Base-by-base conservation (phyloP, 345 rosid species). In the Anastatica hierochuntica region DNA sequence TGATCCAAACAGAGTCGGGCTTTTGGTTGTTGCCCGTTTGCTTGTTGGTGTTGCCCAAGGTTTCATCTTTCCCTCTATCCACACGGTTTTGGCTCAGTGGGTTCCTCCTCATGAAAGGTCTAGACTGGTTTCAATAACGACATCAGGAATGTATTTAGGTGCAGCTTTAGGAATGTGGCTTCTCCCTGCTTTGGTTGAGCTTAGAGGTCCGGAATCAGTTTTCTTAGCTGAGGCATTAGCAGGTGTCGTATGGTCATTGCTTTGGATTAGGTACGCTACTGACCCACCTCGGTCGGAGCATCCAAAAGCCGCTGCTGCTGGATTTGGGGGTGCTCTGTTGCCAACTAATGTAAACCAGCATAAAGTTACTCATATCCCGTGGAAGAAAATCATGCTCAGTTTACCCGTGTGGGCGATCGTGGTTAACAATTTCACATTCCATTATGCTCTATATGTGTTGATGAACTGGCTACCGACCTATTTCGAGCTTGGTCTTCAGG, bases 1-100 rank as follows among this genome's bases (percentile, higher is more conserved):
- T 49, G 94, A 90, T 73, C 98, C 98, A 1, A 81, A 78, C 59
- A 68, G 81, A 62, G 83, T 75, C 20, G 56, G 56, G 12, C 11
- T 74, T 18, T 63, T 92, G 75, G 94, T 83, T 59, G 23, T 77
- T 49, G 90, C 95, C 11, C 90, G 97, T 51, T 76, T 92, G 69
- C 95, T 92, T 58, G 97, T 88, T 68, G 97, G 98, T 70, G 96
- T 92, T 26, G 92, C 98, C 0, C 96, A 92, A 68, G 96, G 98
- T 41, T 92, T 92, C 69, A 92, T 92, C 58, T 92, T 92, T 60
- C 96, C 96, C 2, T 90, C 96, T 49, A 90, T 87, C 63, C 96
- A 90, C 63, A 90, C 95, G 1, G 95, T 90, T 72, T 78, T 90
- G 56, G 98, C 97, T 13, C 92, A 88, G 74, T 92, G 98, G 97